phyloP scores from a whole-genome alignment of 2,329 filamentous ascomycete genomes.

The Trichoderma gracile region DNA sequence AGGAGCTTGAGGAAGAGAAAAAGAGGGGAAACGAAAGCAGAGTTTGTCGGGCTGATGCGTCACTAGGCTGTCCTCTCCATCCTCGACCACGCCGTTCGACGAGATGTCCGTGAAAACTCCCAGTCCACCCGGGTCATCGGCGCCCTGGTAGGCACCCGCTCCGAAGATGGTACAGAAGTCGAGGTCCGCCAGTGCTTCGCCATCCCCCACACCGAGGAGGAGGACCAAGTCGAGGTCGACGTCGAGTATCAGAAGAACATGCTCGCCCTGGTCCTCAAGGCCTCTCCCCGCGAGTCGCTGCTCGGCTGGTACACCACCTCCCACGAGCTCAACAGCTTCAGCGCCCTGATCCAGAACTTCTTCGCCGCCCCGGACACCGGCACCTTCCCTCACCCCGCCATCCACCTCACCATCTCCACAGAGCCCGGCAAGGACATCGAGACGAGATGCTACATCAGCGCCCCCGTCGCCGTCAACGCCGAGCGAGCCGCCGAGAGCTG shows the following conservation, averaged over 20 bases:
- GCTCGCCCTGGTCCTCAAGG: constrained; percentile 91
- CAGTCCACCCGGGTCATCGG: constrained; percentile 96
- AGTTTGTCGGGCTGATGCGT: constrained; percentile 18
- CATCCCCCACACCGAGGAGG: constrained; percentile 96
- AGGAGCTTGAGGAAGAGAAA: neutral
- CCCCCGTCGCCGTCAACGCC: constrained; percentile 89
- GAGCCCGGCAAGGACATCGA: constrained; percentile 85
- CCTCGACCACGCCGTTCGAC: constrained; percentile 90
- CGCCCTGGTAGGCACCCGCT: constrained; percentile 87
- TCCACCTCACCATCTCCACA: constrained; percentile 93
- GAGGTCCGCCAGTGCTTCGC: constrained; percentile 96
- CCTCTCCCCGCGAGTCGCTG: constrained; percentile 87
- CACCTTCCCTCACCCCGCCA: constrained; percentile 94
- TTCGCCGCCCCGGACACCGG: constrained; percentile 96
- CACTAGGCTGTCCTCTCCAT: constrained; percentile 68
- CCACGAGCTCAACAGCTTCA: constrained; percentile 96
- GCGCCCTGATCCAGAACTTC: constrained; percentile 96
- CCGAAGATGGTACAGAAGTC: constrained; percentile 94
- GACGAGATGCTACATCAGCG: constrained; percentile 90
- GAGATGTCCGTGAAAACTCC: constrained; percentile 65
- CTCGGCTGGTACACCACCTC: constrained; percentile 99
- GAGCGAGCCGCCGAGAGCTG: constrained; percentile 95
- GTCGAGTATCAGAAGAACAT: constrained; percentile 99
- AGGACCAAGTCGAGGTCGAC: constrained; percentile 98
- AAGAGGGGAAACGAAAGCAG: neutral